Evolutionary conservation across 2,329 filamentous ascomycete genomes (phyloP).

Genomic region (Colletotrichum eleusines): DNA sequence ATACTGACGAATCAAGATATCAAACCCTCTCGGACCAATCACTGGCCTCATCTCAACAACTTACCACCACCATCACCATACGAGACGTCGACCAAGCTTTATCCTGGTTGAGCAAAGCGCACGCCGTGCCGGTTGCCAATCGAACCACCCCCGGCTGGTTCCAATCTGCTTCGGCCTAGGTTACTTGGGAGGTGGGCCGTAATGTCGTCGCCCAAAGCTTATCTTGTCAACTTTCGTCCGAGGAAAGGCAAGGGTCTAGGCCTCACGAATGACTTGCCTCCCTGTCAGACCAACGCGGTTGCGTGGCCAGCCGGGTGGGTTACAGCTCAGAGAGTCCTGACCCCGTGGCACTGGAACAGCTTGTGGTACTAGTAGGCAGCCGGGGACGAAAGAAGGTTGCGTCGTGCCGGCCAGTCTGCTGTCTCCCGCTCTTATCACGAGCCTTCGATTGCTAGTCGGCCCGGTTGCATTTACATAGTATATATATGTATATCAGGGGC

Average conservation of each 20-base stretch:
- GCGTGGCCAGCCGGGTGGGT: constrained; percentile 13
- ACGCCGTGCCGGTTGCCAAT: constrained; percentile 32
- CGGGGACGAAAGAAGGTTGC: background rate
- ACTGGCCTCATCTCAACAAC: background rate
- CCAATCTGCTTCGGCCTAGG: constrained; percentile 11
- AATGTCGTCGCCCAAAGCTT: constrained; percentile 36
- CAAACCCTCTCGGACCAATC: constrained; percentile 24
- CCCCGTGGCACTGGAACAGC: constrained; percentile 25
- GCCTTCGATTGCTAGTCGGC: background rate
- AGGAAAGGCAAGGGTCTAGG: constrained; percentile 24
- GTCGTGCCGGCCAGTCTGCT: background rate
- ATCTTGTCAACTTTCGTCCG: constrained; percentile 9
- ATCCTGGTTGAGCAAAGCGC: constrained; percentile 11
- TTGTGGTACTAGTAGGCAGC: constrained; percentile 11
- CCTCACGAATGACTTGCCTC: background rate
- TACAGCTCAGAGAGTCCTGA: background rate
- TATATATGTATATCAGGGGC: constrained; percentile 2
- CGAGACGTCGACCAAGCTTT: constrained; percentile 5
- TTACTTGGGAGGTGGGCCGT: constrained; percentile 5
- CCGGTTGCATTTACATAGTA: background rate
- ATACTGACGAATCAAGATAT: constrained; percentile 37
- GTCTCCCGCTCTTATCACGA: background rate
- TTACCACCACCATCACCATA: constrained; percentile 1
- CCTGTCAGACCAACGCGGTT: constrained; percentile 10
- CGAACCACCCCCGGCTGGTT: constrained; percentile 2